Base-by-base conservation (phyloP, 2,329 filamentous ascomycete genomes). In the Colletotrichum sp. region DNA sequence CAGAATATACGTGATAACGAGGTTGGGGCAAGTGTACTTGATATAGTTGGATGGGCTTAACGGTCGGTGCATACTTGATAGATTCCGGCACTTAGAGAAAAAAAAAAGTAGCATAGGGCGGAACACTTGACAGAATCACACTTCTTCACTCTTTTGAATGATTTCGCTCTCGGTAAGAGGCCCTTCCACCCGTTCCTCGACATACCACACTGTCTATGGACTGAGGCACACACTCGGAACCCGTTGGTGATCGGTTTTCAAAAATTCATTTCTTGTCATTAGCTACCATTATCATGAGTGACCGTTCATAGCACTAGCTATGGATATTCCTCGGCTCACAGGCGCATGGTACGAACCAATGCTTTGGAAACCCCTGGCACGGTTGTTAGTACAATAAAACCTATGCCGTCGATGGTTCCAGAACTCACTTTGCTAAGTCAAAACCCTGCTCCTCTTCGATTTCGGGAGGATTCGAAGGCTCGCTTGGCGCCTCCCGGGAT, bases 291-390 rank as follows among this genome's bases (percentile, higher is more conserved):
- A 26, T 72, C 62, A 76, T 43, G 74, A 61, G 26, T 74, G 65
- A 16, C 83, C 82, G 65, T 85, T 84, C 73, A 87, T 80, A 7
- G 86, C 84, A 32, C 82, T 85, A 24, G 85, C 83, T 69, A 89
- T 84, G 34, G 87, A 82, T 55, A 87, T 81, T 5, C 88, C 87
- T 58, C 85, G 83, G n/a, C 86, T 84, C 12, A 89, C 86, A 2
- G 88, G 88, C 52, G 90, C 89, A 77, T 93, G 91, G 76, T 91
- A 93, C 2, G 90, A 88, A 34, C 90, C 90, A 67, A 93, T 93
- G 77, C 89, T 92, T 81, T 93, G 91, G 78, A 93, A 93, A 0
- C 92, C 92, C 84, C 90, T 92, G 72, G 52, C 72, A 21, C 59
- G 28, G 76, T 55, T 59, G 79, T 86, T 81, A 85, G 81, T 62